phyloP scores from a whole-genome alignment of 805 yeast genomes.

The Wickerhamomyces chambardii region DNA sequence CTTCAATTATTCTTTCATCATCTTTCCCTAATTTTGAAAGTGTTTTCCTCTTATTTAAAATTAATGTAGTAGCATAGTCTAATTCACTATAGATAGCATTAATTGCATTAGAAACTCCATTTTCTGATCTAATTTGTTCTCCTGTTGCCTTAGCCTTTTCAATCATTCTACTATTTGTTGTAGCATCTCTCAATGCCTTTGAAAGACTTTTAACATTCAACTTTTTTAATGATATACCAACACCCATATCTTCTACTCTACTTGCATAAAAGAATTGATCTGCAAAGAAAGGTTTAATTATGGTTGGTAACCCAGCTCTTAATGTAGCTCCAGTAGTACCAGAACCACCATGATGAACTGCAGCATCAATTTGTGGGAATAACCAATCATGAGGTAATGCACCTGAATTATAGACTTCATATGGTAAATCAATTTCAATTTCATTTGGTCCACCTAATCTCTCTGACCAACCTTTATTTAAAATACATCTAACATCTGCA shows the following conservation, averaged over 20 bases:
- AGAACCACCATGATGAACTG: conserved; percentile 96
- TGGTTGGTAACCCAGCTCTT: conserved; percentile 80
- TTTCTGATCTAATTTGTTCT: conserved; percentile 53
- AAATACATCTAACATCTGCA: conserved; percentile 78
- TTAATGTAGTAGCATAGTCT: conserved; percentile 62
- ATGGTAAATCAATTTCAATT: conserved; percentile 44
- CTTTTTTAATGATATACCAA: conserved; percentile 63
- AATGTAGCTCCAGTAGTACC: conserved; percentile 94
- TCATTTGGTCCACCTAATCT: conserved; percentile 33
- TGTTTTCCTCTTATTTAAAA: conserved; percentile 32
- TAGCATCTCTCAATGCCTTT: conserved; percentile 60
- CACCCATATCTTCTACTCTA: conserved; percentile 84
- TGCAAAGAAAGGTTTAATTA: conserved; percentile 92
- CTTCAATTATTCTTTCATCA: conserved; percentile 3
- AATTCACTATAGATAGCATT: conserved; percentile 70
- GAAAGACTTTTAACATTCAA: conserved; percentile 55
- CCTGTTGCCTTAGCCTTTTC: conserved; percentile 61
- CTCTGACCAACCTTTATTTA: conserved; percentile 95
- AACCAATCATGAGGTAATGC: conserved; percentile 91
- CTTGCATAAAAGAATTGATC: conserved; percentile 91
- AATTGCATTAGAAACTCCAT: conserved; percentile 76
- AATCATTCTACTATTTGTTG: conserved; percentile 57
- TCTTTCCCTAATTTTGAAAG: conserved; percentile 1
- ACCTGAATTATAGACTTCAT: conserved; percentile 60
- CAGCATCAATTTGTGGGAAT: conserved; percentile 82